Conservation (phyloP, 257 asterid species). For the Thymus quinquecostatus region DNA sequence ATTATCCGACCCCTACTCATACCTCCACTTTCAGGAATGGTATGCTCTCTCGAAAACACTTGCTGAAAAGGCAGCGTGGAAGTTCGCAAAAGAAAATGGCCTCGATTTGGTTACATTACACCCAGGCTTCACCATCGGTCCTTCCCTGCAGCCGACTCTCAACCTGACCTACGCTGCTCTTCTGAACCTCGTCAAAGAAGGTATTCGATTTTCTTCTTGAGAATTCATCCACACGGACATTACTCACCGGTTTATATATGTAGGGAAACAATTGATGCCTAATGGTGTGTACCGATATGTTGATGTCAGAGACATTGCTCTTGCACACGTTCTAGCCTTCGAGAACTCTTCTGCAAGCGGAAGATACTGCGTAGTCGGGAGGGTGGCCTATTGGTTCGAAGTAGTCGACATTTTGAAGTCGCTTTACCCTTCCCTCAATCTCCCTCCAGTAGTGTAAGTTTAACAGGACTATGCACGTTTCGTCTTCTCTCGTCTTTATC, state of each 20-base stretch:
- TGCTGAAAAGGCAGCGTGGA: conserved; percentile 68
- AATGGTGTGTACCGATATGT: conserved; percentile 44
- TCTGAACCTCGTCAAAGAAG: conserved; percentile 44
- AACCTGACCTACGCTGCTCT: conserved; percentile 39
- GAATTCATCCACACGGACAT: conserved; percentile 14
- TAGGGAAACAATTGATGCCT: conserved; percentile 31
- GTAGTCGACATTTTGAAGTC: too few species aligned
- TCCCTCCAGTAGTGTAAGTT: too few species aligned
- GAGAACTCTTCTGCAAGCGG: too few species aligned
- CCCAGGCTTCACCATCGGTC: conserved; percentile 67
- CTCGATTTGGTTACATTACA: conserved; percentile 53
- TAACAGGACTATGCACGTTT: too few species aligned
- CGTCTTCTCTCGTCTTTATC: too few species aligned
- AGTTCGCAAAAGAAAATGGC: conserved; percentile 49
- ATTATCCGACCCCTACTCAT: conserved; percentile 35
- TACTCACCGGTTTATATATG: conserved; percentile 48
- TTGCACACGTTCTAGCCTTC: too few species aligned
- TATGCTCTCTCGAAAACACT: conserved; percentile 57
- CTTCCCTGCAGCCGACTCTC: conserved; percentile 60
- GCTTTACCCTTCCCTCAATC: too few species aligned
- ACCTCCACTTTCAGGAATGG: conserved; percentile 38
- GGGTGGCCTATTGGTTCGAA: too few species aligned
- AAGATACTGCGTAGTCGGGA: too few species aligned
- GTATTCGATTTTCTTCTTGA: conserved; percentile 17
- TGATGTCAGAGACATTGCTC: conserved; percentile 37